phyloP scores from a whole-genome alignment of 805 yeast genomes.

The Pichia eremophila region DNA sequence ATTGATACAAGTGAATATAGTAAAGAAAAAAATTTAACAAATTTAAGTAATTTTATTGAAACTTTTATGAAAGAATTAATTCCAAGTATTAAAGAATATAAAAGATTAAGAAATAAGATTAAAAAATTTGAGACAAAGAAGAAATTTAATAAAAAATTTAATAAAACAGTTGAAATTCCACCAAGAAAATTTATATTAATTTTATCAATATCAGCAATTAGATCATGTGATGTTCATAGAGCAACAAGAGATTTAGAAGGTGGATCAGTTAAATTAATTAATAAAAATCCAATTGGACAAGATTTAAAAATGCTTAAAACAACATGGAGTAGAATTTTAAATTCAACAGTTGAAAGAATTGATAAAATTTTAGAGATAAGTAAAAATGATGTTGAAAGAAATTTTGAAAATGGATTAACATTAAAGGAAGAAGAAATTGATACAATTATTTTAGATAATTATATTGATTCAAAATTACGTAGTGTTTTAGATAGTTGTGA shows the following conservation, averaged over 20 bases:
- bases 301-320: constrained; percentile 42
- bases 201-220: constrained; percentile 65
- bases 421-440: constrained; percentile 36
- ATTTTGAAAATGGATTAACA: constrained; percentile 27
- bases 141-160: constrained; percentile 22
- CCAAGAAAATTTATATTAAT: constrained; percentile 41
- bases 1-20: constrained; percentile 54
- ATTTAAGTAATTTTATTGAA: constrained; percentile 46
- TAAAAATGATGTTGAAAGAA: constrained; percentile 2
- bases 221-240: constrained; percentile 81
- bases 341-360: constrained; percentile 57
- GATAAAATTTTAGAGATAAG: constrained; percentile 17
- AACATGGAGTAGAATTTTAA: constrained; percentile 41
- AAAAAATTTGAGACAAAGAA: constrained; percentile 17
- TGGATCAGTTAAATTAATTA: constrained; percentile 60
- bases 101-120: constrained; percentile 21
- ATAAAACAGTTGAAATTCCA: constrained; percentile 11
- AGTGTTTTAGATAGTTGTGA: constrained; percentile 52
- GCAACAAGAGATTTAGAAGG: constrained; percentile 37
- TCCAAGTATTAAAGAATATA: constrained; percentile 24
- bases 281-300: constrained; percentile 61
- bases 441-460: constrained; percentile 51
- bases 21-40: constrained; percentile 43
- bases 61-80: constrained; percentile 39
- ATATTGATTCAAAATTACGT: constrained; percentile 51